These are phyloP conservation scores for Solanum dulcamara DNA, from an alignment of 257 asterid species.

Conservation along the genomic window DNA sequence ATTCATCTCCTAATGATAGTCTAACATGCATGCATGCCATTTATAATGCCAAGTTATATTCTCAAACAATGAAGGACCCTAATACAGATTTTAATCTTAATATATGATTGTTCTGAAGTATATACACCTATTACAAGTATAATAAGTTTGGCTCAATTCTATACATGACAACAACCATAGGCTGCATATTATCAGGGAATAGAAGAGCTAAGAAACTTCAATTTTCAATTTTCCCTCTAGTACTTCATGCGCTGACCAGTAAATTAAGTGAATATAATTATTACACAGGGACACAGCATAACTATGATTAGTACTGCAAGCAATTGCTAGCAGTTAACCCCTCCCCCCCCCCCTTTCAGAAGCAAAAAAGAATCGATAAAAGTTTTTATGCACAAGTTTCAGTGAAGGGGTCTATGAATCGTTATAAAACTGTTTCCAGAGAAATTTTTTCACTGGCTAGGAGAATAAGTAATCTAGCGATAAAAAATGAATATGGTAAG, in stretches of 20 bases:
- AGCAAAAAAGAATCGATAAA: not conserved
- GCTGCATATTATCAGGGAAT: not conserved
- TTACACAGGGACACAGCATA: not conserved
- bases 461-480: not conserved
- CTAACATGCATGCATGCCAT: not conserved
- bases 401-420: not conserved
- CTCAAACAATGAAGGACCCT: not conserved
- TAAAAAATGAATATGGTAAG: not conserved
- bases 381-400: not conserved
- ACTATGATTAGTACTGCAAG: not conserved
- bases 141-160: not conserved
- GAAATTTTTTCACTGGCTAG: not conserved
- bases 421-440: not conserved
- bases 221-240: not conserved
- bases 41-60: not conserved
- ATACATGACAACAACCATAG: not conserved
- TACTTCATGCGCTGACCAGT: not conserved
- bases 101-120: not conserved
- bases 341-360: not conserved
- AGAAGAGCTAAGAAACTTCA: not conserved
- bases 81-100: not conserved
- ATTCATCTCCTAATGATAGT: not conserved
- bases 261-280: not conserved
- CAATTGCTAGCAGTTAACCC: not conserved
- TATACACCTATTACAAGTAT: not conserved